A percentile compares a stretch with the other conserved stretches of the same genome.
Conservation (phyloP, 257 asterid genomes). For the Galeopsis tetrahit region DNA sequence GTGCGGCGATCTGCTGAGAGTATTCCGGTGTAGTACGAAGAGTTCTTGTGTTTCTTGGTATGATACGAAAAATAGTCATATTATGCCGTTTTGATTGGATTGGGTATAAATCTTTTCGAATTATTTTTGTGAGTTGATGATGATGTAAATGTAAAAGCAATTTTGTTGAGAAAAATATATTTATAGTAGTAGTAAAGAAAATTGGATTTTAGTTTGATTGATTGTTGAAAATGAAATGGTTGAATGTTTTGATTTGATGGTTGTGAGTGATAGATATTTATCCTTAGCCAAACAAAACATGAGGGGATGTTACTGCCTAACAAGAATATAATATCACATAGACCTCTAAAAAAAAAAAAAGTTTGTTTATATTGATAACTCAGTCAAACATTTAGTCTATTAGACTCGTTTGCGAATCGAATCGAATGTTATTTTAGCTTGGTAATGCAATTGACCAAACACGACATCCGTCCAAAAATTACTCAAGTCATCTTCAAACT, state of each 20-base stretch:
- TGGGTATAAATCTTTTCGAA: neutral
- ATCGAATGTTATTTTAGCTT: too few relatives aligned
- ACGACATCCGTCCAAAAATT: too few relatives aligned
- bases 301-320: too few relatives aligned
- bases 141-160: conserved; percentile 39
- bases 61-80: conserved; percentile 76
- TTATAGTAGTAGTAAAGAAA: conserved; percentile 10
- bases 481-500: too few relatives aligned
- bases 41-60: conserved; percentile 60
- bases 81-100: conserved; percentile 76
- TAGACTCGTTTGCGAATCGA: too few relatives aligned
- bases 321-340: too few relatives aligned
- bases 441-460: too few relatives aligned
- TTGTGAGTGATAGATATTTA: conserved; percentile 34
- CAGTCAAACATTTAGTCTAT: too few relatives aligned
- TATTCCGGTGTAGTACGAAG: conserved; percentile 54
- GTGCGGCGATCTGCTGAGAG: conserved; percentile 76
- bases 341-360: too few relatives aligned
- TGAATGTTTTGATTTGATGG: conserved; percentile 36
- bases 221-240: conserved; percentile 13
- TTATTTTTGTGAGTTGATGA: neutral
- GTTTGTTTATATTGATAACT: too few relatives aligned
- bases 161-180: conserved; percentile 47
- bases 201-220: conserved; percentile 15
- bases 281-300: conserved; percentile 18